Evolutionary conservation across 108 stramenopile species (phyloP), one percentile per base, ranked within the genome.

Genomic region (Fragilariopsis cylindrus): DNA sequence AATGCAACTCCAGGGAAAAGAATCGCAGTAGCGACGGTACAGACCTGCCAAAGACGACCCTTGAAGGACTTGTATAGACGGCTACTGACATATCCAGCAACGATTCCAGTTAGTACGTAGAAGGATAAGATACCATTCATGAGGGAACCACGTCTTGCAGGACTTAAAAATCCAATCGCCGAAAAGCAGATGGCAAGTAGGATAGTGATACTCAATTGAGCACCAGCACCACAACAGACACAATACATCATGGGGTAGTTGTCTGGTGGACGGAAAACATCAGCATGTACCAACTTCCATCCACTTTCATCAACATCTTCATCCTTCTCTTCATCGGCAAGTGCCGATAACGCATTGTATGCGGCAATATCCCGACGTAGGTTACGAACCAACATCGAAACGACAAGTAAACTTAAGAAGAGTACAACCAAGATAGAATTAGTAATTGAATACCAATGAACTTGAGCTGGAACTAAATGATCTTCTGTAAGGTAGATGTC

Each of bases 281-380:
- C 99, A 46, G 97, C 97, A 74, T 99, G 98, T n/a, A 99, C 92
- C 62, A 99, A 88, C 84, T 99, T 97, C 98, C 98, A 99, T 48
- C 98, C 98, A 63, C 79, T 90, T 81, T 97, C 98, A 70, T 97
- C 91, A 12, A 78, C 71, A 40, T 91, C 91, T 69, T 99, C 96
- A 64, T 96, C 92, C 67, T 84, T 82, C 76, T 96, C 95, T 83
- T 98, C 97, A 69, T 97, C 96, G 13, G 94, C 87, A 7, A 96
- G 75, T 11, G 87, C 89, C 48, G 94, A 83, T 43, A 96, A 73
- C 9, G 92, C 92, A 79, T 98, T 98, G 92, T 99, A 99, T 12
- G 90, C 86, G n/a, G 90, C 88, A 84, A 99, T 96, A 81, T 99
- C 97, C 41, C 93, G 82, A 52, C 92, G 84, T 41, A 99, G 74